phyloP scores from a whole-genome alignment of 164 flowering plant species.

The Echeveria elegans region DNA sequence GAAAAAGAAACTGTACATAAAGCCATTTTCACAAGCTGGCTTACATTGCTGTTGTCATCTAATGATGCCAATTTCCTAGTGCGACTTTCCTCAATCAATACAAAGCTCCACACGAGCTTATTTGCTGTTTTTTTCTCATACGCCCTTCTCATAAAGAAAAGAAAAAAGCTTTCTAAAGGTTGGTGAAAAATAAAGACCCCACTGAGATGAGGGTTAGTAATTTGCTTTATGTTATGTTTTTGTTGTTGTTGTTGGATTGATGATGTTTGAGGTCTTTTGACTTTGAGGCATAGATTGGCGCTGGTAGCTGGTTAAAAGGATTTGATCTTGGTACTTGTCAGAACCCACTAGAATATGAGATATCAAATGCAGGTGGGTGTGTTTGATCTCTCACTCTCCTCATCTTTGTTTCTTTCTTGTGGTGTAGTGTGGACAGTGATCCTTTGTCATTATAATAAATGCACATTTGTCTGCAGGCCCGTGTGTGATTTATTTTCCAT shows the following conservation, averaged over 20 bases:
- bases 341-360: background rate
- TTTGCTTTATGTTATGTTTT: background rate
- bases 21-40: background rate
- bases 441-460: background rate
- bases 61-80: constrained; percentile 4
- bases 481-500: background rate
- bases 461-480: constrained; percentile 1
- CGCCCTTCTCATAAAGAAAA: background rate
- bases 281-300: background rate
- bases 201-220: background rate
- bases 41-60: constrained; percentile 4
- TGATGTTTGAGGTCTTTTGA: constrained; percentile 7
- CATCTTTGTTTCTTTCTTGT: background rate
- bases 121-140: background rate
- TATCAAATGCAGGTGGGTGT: background rate
- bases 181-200: background rate
- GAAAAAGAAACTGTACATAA: background rate
- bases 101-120: background rate
- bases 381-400: background rate
- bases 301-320: background rate
- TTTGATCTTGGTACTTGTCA: background rate
- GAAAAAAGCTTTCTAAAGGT: background rate
- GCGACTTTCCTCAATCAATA: background rate
- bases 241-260: background rate
- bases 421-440: constrained; percentile 3